These are phyloP conservation scores for Jimgerdemannia flammicorona DNA, from an alignment of 192 early-diverging fungal genomes.

Conservation along the genomic window DNA sequence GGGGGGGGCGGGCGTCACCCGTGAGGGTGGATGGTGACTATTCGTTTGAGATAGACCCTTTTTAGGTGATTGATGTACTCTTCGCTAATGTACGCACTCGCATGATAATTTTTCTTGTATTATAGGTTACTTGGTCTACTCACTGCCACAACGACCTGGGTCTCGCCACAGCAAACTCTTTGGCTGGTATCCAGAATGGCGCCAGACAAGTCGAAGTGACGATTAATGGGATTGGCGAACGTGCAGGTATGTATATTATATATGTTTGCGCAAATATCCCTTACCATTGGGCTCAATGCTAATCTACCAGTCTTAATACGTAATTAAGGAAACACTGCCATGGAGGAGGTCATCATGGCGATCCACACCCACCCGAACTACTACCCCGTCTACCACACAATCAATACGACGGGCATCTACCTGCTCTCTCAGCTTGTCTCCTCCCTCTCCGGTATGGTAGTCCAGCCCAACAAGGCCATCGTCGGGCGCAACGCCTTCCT, in stretches of 20 bases:
- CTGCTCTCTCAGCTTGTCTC: slow-evolving; percentile 87
- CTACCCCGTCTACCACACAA: slow-evolving; percentile 87
- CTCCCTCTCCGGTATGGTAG: slow-evolving; percentile 87
- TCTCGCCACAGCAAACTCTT: slow-evolving; percentile 93
- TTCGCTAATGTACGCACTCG: too few relatives aligned
- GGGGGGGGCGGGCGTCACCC: too few relatives aligned
- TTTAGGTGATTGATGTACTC: too few relatives aligned
- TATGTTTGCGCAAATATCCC: slow-evolving; percentile 7
- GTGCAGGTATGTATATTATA: slow-evolving; percentile 43
- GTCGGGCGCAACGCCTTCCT: slow-evolving; percentile 96
- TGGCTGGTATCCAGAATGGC: slow-evolving; percentile 86
- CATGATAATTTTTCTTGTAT: slow-evolving; percentile 11
- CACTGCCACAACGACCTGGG: slow-evolving; percentile 99
- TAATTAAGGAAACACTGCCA: slow-evolving; percentile 77
- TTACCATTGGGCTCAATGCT: background rate
- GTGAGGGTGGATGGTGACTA: too few relatives aligned
- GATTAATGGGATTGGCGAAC: slow-evolving; percentile 98
- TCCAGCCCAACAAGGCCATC: slow-evolving; percentile 98
- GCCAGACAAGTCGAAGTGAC: slow-evolving; percentile 97
- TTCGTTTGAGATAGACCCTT: too few relatives aligned
- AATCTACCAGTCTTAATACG: slow-evolving; percentile 1
- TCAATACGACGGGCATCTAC: slow-evolving; percentile 87
- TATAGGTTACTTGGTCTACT: slow-evolving; percentile 75
- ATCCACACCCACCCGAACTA: slow-evolving; percentile 87
- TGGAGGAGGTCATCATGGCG: slow-evolving; percentile 96